Evolutionary conservation across 1,284 basidiomycete species (phyloP).

Genomic region (Microbotryum violaceum): DNA sequence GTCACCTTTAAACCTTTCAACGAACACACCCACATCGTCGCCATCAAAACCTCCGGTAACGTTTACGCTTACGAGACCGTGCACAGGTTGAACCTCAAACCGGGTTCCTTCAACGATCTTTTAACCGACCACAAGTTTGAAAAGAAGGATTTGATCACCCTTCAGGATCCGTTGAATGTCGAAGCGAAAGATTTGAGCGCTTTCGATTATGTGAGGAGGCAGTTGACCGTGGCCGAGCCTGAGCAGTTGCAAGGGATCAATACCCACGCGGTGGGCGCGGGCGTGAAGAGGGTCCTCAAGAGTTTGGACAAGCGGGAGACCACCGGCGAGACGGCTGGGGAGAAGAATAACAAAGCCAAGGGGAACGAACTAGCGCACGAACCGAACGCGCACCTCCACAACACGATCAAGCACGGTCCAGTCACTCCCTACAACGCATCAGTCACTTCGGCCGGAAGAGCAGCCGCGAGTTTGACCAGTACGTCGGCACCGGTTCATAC

Average conservation of each 20-base stretch:
- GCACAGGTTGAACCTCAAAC: constrained; percentile 60
- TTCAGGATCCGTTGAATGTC: constrained; percentile 43
- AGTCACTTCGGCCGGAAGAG: constrained; percentile 78
- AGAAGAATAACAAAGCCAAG: constrained; percentile 9
- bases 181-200: constrained; percentile 33
- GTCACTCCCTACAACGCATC: constrained; percentile 69
- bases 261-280: not conserved
- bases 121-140: constrained; percentile 74
- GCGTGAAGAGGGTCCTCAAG: not conserved
- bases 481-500: constrained; percentile 78
- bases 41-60: constrained; percentile 55
- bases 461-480: constrained; percentile 87
- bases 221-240: constrained; percentile 32
- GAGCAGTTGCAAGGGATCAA: not conserved
- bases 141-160: constrained; percentile 79
- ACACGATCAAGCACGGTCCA: not conserved
- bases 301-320: not conserved
- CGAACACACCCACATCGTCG: constrained; percentile 45
- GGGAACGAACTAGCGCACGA: not conserved
- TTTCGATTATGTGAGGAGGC: constrained; percentile 40
- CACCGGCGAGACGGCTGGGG: too few species aligned
- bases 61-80: constrained; percentile 74
- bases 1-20: constrained; percentile 47
- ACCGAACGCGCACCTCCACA: not conserved
- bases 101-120: constrained; percentile 61